Conservation (phyloP, 257 asterid genomes). For the Solanum okadae region DNA sequence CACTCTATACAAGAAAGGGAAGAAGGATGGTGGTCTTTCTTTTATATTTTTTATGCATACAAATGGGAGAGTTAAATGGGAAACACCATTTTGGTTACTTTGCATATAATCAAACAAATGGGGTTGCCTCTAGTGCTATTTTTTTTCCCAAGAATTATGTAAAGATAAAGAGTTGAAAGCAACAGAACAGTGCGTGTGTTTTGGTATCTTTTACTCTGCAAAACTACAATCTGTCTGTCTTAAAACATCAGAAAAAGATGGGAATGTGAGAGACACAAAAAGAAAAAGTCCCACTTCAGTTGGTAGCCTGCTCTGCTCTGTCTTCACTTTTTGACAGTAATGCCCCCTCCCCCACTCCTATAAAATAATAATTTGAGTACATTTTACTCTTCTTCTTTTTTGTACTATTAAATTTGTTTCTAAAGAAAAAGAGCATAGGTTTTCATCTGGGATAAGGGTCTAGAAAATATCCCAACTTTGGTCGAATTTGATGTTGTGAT, state of each 20-base stretch:
- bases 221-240: conserved; percentile 5
- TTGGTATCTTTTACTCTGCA: neutral
- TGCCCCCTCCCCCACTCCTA: neutral
- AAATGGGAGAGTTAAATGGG: neutral
- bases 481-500: too few relatives aligned
- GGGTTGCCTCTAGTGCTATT: neutral
- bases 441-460: neutral
- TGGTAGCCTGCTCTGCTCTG: conserved; percentile 3
- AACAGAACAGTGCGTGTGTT: neutral
- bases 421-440: neutral
- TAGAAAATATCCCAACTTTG: too few relatives aligned
- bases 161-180: neutral
- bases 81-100: conserved; percentile 6
- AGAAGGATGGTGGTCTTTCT: neutral
- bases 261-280: conserved; percentile 8
- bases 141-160: neutral
- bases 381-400: neutral
- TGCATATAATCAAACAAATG: neutral
- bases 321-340: neutral
- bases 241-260: neutral
- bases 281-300: conserved; percentile 1
- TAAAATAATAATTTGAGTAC: neutral
- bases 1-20: neutral
- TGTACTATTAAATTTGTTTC: neutral
- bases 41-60: neutral